Base-by-base conservation (phyloP, 805 yeast species). In the Candida oleophila region DNA sequence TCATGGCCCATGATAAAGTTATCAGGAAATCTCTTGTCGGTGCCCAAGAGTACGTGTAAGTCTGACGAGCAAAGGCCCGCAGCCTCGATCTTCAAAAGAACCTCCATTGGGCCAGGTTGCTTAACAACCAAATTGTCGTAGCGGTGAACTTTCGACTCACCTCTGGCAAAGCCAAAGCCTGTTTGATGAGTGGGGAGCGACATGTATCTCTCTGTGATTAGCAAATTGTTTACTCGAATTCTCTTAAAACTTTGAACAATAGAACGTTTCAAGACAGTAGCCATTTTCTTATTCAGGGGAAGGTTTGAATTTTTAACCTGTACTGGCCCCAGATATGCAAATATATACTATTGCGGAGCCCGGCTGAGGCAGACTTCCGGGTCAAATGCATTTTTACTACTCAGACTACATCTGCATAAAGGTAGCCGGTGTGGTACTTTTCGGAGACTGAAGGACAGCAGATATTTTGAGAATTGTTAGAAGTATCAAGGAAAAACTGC, bases 51-150 rank as follows among this genome's bases (percentile, higher is more conserved):
- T 16, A 72, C 58, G 49, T 72, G 76, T 15, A 70, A 60, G 51
- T 75, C 80, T 30, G 74, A 66, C 45, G 63, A 66, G 50, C 80
- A 75, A 45, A 75, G 57, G 4, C 76, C 76, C 2, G 70, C 73
- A 1, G 73, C 74, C 49, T 71, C 73, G n/a, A 72, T 53, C 48
- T 71, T 68, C 25, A 72, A 52, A 11, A 72, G 57, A 1, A 71
- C 60, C 44, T 68, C 65, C 20, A 47, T 52, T 5, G 53, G 49
- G 2, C 53, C 54, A 0, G 76, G 76, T 22, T 47, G 45, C 7
- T 60, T 55, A 25, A 70, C 68, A 1, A 72, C 70, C 37, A 59
- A 42, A 43, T 64, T 49, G 4, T 55, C 59, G 45, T 64, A 71
- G 33, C 54, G 53, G 28, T 51, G 55, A 40, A 71, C 57, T 12